Conservation (phyloP, 495 filamentous ascomycete species). For the Neurospora sp. region DNA sequence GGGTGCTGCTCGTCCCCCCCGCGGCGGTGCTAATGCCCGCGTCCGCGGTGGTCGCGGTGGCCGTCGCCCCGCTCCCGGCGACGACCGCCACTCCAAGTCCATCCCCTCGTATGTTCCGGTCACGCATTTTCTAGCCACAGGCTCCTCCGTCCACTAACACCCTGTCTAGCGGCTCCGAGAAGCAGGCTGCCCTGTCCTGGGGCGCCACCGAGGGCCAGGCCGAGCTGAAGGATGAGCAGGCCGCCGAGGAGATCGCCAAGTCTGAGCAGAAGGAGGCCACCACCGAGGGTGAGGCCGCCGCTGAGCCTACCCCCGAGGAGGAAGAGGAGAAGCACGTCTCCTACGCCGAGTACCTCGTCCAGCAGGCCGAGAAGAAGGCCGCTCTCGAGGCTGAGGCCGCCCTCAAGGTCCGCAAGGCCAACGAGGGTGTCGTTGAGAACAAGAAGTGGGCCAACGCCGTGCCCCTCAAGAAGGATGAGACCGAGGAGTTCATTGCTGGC, state of each 20-base stretch:
- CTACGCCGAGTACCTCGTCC: conserved; percentile 76
- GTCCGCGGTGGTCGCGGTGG: conserved; percentile 46
- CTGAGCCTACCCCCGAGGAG: conserved; percentile 42
- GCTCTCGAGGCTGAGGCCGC: conserved; percentile 50
- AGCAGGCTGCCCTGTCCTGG: conserved; percentile 88
- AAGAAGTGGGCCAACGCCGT: conserved; percentile 90
- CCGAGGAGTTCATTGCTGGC: conserved; percentile 68
- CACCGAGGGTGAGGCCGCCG: conserved; percentile 24
- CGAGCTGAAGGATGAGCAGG: conserved; percentile 80
- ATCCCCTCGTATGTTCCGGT: conserved; percentile 50
- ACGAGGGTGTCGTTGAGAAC: conserved; percentile 74
- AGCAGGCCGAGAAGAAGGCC: conserved; percentile 72
- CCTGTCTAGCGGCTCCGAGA: conserved; percentile 57
- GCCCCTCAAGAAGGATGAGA: conserved; percentile 60
- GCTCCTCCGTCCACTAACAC: conserved; percentile 8
- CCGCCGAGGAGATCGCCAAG: conserved; percentile 76
- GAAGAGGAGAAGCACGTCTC: conserved; percentile 81
- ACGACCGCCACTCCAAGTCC: conserved; percentile 75
- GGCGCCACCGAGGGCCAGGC: conserved; percentile 68
- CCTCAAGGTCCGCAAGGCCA: conserved; percentile 70
- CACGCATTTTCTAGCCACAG: conserved; percentile 2
- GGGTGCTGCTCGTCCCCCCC: conserved; percentile 39
- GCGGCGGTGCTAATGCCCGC: conserved; percentile 46
- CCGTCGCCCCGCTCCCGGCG: conserved; percentile 41
- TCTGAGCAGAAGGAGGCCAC: conserved; percentile 55